Evolutionary conservation across 805 yeast genomes (phyloP), one percentile per base, ranked within the genome.

Genomic region (Teunomyces stri): DNA sequence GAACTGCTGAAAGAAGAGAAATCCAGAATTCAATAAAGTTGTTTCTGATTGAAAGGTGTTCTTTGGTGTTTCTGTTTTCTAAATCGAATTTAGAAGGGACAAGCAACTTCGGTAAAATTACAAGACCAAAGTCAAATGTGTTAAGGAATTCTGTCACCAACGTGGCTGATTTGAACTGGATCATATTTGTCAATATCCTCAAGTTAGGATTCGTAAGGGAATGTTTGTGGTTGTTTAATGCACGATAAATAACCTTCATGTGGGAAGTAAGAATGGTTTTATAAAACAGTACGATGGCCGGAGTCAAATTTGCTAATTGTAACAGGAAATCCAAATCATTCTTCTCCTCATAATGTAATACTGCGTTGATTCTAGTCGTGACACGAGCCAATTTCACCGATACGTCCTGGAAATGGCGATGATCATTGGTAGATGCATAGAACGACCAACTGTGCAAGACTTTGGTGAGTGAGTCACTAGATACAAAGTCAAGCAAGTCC

Each of bases 11-110:
- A 27, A 83, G 60, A 34, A 89, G 66, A 5, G 72, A 58, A 9
- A 85, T 49, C 79, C 90, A 82, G 55, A 90, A 84, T 5, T 64
- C 65, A 13, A 88, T 68, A 57, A 89, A 84, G 36, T 77, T 72
- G 40, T 60, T 62, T 55, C 98, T 77, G 43, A 86, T 76, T 1
- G 84, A 68, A 27, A 65, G 49, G 27, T 62, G 62, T 46, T 66
- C 70, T 13, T 37, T 7, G 65, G 66, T 22, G 69, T 68, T 3
- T 74, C 66, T 7, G 75, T 46, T 47, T 80, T 42, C 21, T 42
- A 37, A n/a, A 22, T 37, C 40, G 12, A 37, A 37, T 27, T 37
- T 37, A 15, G 40, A 37, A 9, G 40, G 40, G 6, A 75, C 66
- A 30, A 87, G 65, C 9, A 87, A 65, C 55, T 81, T 85, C 1